Evolutionary conservation across 2,329 filamentous ascomycete genomes (phyloP).

Genomic region (Phaeomoniella chlamydospora): DNA sequence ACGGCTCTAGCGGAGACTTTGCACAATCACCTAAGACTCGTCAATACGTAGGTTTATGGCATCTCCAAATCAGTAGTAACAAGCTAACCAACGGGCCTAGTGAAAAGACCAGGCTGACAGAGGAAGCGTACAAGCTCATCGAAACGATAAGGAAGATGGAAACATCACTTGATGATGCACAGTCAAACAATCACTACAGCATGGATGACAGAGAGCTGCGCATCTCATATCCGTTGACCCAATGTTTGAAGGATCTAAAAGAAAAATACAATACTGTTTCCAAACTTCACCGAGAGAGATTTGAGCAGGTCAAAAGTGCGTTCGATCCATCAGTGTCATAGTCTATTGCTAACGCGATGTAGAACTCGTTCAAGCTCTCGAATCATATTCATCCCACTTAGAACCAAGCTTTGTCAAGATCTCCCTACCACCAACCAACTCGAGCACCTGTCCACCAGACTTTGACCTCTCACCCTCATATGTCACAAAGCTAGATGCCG

Average conservation of each 20-base stretch:
- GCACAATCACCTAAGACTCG: conserved; percentile 73
- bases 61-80: neutral
- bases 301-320: conserved; percentile 88
- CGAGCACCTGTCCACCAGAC: conserved; percentile 60
- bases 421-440: conserved; percentile 67
- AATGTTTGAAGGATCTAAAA: conserved; percentile 66
- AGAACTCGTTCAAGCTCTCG: conserved; percentile 87
- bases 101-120: conserved; percentile 83
- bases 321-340: conserved; percentile 3
- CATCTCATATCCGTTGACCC: conserved; percentile 69
- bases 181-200: conserved; percentile 48
- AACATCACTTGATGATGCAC: conserved; percentile 65
- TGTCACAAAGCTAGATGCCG: conserved; percentile 69
- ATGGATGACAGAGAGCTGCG: conserved; percentile 53
- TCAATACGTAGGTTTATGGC: conserved; percentile 44
- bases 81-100: conserved; percentile 16
- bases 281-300: conserved; percentile 77
- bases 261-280: conserved; percentile 73
- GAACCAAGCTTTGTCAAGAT: conserved; percentile 79
- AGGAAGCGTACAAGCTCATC: conserved; percentile 76
- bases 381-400: conserved; percentile 92
- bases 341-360: conserved; percentile 12
- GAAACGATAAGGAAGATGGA: conserved; percentile 89
- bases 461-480: conserved; percentile 92
- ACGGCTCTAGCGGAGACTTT: conserved; percentile 80